Evolutionary conservation across 129 eudicot genomes (phyloP).

Genomic region (Rutidosis leptorrhynchoides): DNA sequence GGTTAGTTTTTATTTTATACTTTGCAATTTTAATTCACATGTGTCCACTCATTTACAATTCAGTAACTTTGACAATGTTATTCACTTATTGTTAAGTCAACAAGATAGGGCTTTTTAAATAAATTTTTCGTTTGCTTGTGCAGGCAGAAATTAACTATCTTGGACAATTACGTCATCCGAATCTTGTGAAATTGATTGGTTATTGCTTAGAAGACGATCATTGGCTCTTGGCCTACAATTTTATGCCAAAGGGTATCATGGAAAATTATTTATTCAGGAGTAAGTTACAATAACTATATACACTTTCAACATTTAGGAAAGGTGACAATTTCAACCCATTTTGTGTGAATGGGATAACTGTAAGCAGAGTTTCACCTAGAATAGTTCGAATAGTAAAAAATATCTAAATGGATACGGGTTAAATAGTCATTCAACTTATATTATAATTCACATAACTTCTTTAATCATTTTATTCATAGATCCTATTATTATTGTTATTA

Average conservation of each 20-base stretch:
- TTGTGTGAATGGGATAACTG: neutral
- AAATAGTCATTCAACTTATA: neutral
- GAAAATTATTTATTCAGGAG: slow-evolving; percentile 87
- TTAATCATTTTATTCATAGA: neutral
- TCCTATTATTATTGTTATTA: neutral
- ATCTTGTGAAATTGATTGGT: too few relatives aligned
- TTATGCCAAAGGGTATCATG: slow-evolving; percentile 92
- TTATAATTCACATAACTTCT: neutral
- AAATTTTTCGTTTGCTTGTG: slow-evolving; percentile 18
- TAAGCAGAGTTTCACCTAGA: neutral
- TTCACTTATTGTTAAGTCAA: slow-evolving; percentile 10
- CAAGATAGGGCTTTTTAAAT: slow-evolving; percentile 21
- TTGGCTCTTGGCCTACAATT: slow-evolving; percentile 79
- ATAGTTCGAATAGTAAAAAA: neutral
- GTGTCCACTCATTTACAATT: slow-evolving; percentile 4
- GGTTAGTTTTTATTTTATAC: slow-evolving; percentile 63
- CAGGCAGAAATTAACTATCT: too few relatives aligned
- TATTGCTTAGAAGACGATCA: slow-evolving; percentile 89
- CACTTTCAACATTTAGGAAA: neutral
- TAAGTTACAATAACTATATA: slow-evolving; percentile 33
- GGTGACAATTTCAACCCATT: slow-evolving; percentile 7
- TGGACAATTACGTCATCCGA: too few relatives aligned
- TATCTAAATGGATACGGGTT: neutral
- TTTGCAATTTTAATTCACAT: too few relatives aligned
- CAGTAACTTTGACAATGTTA: slow-evolving; percentile 4